Evolutionary conservation across 2,329 filamentous ascomycete genomes (phyloP), one percentile per base, ranked within the genome.

Genomic region (Gaeumannomyces sp.): DNA sequence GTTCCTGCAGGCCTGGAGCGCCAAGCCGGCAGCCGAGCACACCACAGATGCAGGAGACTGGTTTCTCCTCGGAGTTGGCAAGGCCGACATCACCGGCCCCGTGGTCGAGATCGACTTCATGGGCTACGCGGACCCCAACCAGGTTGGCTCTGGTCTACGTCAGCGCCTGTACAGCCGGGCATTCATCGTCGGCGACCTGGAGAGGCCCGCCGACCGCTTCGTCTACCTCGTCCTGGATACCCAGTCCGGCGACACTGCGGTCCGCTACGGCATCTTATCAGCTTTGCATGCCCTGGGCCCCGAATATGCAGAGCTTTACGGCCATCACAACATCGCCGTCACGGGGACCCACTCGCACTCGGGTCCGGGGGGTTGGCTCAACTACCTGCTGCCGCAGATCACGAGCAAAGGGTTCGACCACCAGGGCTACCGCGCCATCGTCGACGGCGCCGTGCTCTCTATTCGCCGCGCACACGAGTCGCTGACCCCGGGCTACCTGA

Each of bases 341-440:
- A 95, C 91, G 1, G 93, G 92, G 45, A 97, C 93, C 0, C 93
- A 97, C 74, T 94, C 91, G 2, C 93, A 97, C 77, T 89, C 92
- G 25, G 93, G 92, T 0, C 93, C 93, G 0, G 93, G 91, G 4
- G 93, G 90, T 22, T 97, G 92, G 92, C 82, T 95, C 73, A 97
- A 97, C 75, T 97, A 97, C 72, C 83, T 97, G 13, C 80, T 97
- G 19, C 93, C 93, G 13, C 93, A 97, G 72, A 89, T 97, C 70
- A 94, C 93, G 0, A 94, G 89, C 73, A 84, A 89, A 66, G 93
- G 93, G 0, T 97, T 97, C 71, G 85, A 93, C 74, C 88, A 88
- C 73, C 90, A 95, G 73, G 93, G 91, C 71, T 96, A 95, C 72
- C 84, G 87, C 68, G 93, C 93, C 53, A 92, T 97, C 68, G 92